A percentile compares a stretch with the other conserved stretches of the same genome.
These are phyloP conservation scores for Blastobotrys terrestris DNA, from an alignment of 805 yeast genomes.

Conservation along the genomic window DNA sequence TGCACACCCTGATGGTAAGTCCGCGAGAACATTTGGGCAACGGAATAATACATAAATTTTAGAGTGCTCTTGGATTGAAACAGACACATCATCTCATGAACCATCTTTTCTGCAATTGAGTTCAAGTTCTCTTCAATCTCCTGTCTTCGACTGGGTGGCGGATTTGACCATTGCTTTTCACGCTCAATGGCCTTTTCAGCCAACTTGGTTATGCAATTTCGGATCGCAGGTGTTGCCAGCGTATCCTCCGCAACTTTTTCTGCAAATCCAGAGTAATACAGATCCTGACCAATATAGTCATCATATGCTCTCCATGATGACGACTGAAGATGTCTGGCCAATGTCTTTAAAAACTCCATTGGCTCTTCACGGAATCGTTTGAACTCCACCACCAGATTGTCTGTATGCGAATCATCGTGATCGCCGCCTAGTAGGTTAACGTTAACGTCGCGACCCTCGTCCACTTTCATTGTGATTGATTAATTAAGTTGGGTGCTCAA, in stretches of 20 bases:
- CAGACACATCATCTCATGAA: constrained; percentile 30
- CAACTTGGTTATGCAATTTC: constrained; percentile 26
- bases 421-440: constrained; percentile 2
- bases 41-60: constrained; percentile 30
- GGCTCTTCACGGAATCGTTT: constrained; percentile 35
- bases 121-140: constrained; percentile 28
- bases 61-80: constrained; percentile 28
- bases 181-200: constrained; percentile 27
- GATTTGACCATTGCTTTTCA: constrained; percentile 23
- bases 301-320: constrained; percentile 34
- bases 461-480: neutral
- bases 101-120: constrained; percentile 26
- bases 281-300: constrained; percentile 31
- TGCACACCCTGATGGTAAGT: constrained; percentile 39
- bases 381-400: constrained; percentile 27
- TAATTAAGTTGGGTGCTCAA: neutral
- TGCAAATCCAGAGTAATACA: constrained; percentile 29
- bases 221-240: constrained; percentile 27
- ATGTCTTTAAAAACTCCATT: constrained; percentile 25
- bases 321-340: constrained; percentile 29
- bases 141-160: constrained; percentile 23
- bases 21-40: constrained; percentile 34
- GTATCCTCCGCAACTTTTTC: constrained; percentile 27
- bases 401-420: constrained; percentile 10
- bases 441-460: neutral